Evolutionary conservation across 306 rosid genomes (phyloP), one percentile per base, ranked within the genome.

Genomic region (Acacia crassicarpa): DNA sequence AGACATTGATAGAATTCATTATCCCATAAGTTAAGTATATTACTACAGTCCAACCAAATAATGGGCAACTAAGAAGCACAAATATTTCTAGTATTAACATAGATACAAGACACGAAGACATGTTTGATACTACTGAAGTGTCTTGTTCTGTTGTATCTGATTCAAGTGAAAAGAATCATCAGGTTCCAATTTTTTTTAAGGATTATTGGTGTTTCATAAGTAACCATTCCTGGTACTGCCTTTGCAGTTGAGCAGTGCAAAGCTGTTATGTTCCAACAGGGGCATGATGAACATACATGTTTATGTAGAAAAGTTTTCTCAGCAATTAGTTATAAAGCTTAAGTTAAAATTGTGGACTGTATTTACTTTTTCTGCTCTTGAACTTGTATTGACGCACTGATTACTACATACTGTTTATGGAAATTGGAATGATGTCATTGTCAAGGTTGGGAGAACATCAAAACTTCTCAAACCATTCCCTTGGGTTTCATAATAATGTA

Each of bases 1-100:
- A 79, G 76, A 65, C 76, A 40, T 80, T 86, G 81, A 59, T 81
- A 82, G 79, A 33, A 82, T 82, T 86, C 62, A 68, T 79, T 84
- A 70, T 80, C 54, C 77, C 75, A 74, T 43, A 43, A 72, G 77
- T 65, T 67, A 82, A 84, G 80, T 56, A 79, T 85, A 84, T 78
- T 49, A 66, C 67, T 78, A 58, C 19, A 71, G 32, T 45, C 81
- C 80, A 78, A 76, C 80, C 66, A 33, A 88, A 85, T 80, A 86
- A 90, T 56, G 63, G 81, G 74, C 82, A 4, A 40, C 19, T 9
- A 40, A n/a, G 48, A 40, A 68, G 74, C 51, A 20, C 32, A 68
- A 22, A 40, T 67, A 40, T 67, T 51, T 1, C 12, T 45, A 45
- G 3, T 9, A 45, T 16, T 48, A 17, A 16, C 25, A 38, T 56